These are phyloP conservation scores for Tricladium varicosporioides DNA, from an alignment of 2,329 filamentous ascomycete genomes.

Conservation along the genomic window DNA sequence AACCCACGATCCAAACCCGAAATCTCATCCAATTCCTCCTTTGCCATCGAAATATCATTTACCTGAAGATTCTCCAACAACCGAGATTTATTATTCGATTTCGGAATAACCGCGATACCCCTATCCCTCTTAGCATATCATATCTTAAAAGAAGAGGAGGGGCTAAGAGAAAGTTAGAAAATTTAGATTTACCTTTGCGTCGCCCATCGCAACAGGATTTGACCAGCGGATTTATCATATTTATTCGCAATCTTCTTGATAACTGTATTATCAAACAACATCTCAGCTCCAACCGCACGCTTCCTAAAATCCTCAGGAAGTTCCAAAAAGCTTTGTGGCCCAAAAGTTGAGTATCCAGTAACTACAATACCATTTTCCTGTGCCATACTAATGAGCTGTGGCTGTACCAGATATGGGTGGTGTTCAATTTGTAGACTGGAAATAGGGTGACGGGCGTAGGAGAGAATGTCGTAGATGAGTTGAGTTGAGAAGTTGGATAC, in stretches of 20 bases:
- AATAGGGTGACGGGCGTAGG: constrained; percentile 69
- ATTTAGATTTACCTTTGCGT: constrained; percentile 61
- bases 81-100: constrained; percentile 57
- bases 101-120: constrained; percentile 75
- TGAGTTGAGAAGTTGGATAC: constrained; percentile 78
- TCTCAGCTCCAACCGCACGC: constrained; percentile 58
- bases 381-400: constrained; percentile 60
- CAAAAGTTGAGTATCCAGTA: constrained; percentile 67
- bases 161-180: background rate
- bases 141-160: background rate
- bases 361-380: constrained; percentile 56
- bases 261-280: constrained; percentile 66
- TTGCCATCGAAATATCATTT: constrained; percentile 59
- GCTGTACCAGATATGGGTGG: constrained; percentile 81
- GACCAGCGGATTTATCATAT: constrained; percentile 69
- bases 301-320: constrained; percentile 56
- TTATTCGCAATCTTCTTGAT: constrained; percentile 65
- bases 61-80: constrained; percentile 66
- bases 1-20: constrained; percentile 59
- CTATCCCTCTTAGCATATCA: background rate
- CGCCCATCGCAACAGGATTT: constrained; percentile 81
- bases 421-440: constrained; percentile 82
- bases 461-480: constrained; percentile 71
- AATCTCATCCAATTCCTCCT: constrained; percentile 66
- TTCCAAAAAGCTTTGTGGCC: constrained; percentile 72